Evolutionary conservation across 139 green algal genomes (phyloP), one percentile per base, ranked within the genome.

Genomic region (Chlamydomonas incerta): DNA sequence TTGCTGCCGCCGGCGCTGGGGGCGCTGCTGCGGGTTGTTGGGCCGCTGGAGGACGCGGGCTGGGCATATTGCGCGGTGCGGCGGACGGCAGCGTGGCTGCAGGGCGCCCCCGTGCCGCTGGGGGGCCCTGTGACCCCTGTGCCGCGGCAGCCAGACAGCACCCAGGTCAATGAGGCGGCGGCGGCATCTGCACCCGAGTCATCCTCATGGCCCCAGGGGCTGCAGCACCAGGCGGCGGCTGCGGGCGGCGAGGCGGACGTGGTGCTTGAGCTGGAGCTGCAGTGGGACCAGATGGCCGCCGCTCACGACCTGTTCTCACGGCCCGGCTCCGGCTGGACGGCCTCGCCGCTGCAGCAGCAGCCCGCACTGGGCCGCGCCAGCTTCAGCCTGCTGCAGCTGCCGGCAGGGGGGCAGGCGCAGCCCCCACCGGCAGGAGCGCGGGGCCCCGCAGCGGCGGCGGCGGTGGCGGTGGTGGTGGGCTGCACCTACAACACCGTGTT

Each of bases 281-380:
- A 85, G 79, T 85, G 79, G 79, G 79, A 85, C 31, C 79, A 85
- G 31, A 76, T 85, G 65, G 34, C 68, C 55, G 69, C 74, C 31
- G 60, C 69, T 3, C 52, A 81, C 55, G 52, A 52, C 20, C 23
- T 81, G 55, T 69, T 67, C 10, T 15, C 17, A 10, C 24, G 47
- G 35, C 50, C 13, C 41, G 71, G 71, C 71, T 77, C 33, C 33
- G 28, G 5, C 31, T 81, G 74, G 74, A 10, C 1, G 55, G 21
- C 50, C 55, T 33, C 29, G 20, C 55, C 74, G 23, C 55, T 81
- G 31, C 52, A 28, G 74, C 31, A 70, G 55, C 74, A 70, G n/a
- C 74, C 74, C 33, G 74, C 41, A 5, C 41, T 33, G 17, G 74
- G 74, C 55, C 0, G 10, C 8, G 74, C 74, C 33, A 34, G 23